Base-by-base conservation (phyloP, 106 monocot genomes). In the Triglochin maritima region DNA sequence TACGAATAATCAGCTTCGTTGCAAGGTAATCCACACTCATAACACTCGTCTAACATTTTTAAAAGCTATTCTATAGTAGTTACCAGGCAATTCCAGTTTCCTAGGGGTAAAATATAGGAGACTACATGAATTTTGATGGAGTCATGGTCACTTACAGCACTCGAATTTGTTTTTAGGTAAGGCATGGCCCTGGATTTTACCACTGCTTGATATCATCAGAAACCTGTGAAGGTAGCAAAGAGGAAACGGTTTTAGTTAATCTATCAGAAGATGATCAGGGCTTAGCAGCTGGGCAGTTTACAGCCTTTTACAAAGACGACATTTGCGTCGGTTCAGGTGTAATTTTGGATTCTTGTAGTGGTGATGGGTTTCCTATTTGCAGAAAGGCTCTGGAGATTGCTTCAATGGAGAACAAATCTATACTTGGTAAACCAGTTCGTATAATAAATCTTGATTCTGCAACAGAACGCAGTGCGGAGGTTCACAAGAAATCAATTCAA, bases 201-300 rank as follows among this genome's bases (percentile, higher is more conserved):
- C 14, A 83, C 50, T 96, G 96, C 74, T 78, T 11, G 62, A 65
- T 96, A 71, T 75, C 56, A 51, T 43, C 67, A 12, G 84, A 73
- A 59, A 17, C 45, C 55, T 73, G 17, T 47, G 63, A 70, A 49
- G 71, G 65, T 47, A 47, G 70, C 46, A n/a, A 71, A 56, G 69
- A 77, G 68, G 82, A 81, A 12, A 44, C 44, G 57, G 75, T 83
- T 17, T 61, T 71, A 9, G 86, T 96, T n/a, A 68, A 77, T 69
- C 49, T 96, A 43, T 83, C 81, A n/a, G 86, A 91, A 77, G 96
- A 96, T 63, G 91, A 91, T 62, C 96, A 96, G 64, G 96, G 96
- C 41, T 84, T 96, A 76, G 96, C 96, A 13, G 91, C 96, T 0
- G 91, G 96, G 17, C 96, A 96, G 50, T 91, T 86, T 79, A 68